Evolutionary conservation across 169 alveolate genomes (phyloP), one percentile per base, ranked within the genome.

Genomic region (Theileria orientalis): DNA sequence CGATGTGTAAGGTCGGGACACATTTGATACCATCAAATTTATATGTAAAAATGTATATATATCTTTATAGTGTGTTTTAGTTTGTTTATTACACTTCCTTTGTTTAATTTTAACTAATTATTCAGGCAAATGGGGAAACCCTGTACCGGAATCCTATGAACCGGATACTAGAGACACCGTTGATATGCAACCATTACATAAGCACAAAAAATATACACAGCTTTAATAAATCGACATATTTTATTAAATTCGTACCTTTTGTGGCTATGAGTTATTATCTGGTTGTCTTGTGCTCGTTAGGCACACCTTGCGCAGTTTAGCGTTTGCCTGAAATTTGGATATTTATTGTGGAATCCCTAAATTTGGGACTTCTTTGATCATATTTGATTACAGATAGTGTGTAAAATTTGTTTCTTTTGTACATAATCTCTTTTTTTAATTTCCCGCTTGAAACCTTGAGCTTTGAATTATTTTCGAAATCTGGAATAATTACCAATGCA

Each of bases 111-210:
- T 27, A 6, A 56, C 21, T 21, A 29, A 56, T n/a, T 56, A 23
- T 60, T 23, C 60, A 69, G 80, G 86, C 25, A 82, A 82, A 74
- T 82, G 89, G 89, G 89, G 89, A 35, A 82, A 82, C 40, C 85
- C 84, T 3, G 82, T 74, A 11, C 84, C 84, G 32, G 87, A 79
- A 27, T 23, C 47, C 23, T n/a, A 49, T 9, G 46, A 42, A 16
- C 14, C 69, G 32, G 57, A 40, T 1, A 51, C 46, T 37, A 23
- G 60, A 25, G 71, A 66, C 44, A 54, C 84, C 23, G 82, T 7
- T 19, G 52, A 49, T 13, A 33, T 41, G 72, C 75, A 41, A 27
- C 80, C 80, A 27, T 54, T 71, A 13, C 52, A 71, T 32, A 46
- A 71, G 29, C 80, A 71, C 61, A 71, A 63, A 42, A 63, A 71